Evolutionary conservation across 73 alveolate species (phyloP).

Genomic region (Paramecium tetraurelia): DNA sequence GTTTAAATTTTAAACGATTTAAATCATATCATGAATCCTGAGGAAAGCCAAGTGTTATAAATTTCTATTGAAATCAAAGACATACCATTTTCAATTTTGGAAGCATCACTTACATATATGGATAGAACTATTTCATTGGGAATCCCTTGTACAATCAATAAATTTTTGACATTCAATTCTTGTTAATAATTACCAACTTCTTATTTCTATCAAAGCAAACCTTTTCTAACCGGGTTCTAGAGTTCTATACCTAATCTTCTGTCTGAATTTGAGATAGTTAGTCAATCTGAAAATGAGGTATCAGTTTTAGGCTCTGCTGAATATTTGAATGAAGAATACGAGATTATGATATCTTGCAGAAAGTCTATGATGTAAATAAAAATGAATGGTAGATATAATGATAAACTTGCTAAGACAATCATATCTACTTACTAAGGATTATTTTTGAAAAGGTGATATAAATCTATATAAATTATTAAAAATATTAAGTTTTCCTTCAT

Average conservation of each 20-base stretch:
- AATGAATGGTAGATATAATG: neutral
- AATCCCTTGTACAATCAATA: conserved; percentile 39
- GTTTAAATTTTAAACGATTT: neutral
- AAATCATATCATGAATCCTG: neutral
- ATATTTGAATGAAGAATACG: neutral
- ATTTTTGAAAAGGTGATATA: conserved; percentile 14
- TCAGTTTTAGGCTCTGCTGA: neutral
- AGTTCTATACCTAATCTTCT: neutral
- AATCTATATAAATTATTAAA: neutral
- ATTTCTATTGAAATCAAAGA: neutral
- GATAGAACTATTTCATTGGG: neutral
- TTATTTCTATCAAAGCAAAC: conserved; percentile 32
- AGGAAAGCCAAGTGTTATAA: neutral
- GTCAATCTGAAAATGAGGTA: neutral
- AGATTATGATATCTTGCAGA: neutral
- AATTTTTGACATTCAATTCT: neutral
- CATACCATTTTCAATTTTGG: neutral
- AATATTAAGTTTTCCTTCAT: neutral
- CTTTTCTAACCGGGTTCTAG: conserved; percentile 32
- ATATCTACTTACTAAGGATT: conserved; percentile 39
- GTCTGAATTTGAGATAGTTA: neutral
- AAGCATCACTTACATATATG: neutral
- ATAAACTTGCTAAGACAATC: neutral
- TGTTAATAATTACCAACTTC: neutral
- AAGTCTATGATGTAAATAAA: conserved; percentile 30